Base-by-base conservation (phyloP, 345 rosid species). In the Boechera divaricarpa region DNA sequence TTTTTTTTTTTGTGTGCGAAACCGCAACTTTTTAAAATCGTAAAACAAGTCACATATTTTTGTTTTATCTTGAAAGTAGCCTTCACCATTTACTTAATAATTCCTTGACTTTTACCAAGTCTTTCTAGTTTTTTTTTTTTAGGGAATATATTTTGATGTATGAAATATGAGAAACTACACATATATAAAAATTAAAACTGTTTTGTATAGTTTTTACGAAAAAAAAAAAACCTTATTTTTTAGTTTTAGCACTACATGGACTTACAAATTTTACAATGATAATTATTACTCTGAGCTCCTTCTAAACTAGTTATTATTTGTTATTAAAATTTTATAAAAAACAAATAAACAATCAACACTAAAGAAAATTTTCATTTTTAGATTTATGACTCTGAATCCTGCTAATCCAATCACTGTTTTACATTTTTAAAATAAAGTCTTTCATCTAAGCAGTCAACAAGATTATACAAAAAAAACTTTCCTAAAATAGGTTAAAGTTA, bases 31-130 rank as follows among this genome's bases (percentile, higher is more conserved):
- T n/a, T 73, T 29, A 5, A 29, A 62, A 39, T 1, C 13, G n/a
- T 26, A 53, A 51, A n/a, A 18, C 7, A 38, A 62, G 52, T 38
- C 35, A 15, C 29, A 10, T 24, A 5, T 61, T 61, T 2, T 63
- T 41, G 31, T 12, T 48, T 49, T 52, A 28, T 8, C 13, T 41
- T 52, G n/a, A 32, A 32, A 15, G 56, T 54, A 53, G 28, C 47
- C 64, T 32, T 44, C 39, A 12, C 39, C 57, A n/a, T 35, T 48
- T 35, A 66, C n/a, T 52, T 62, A 51, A 29, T 44, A 31, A 56
- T 47, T 28, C 29, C 31, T 57, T 26, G 66, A 57, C 67, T 24
- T 21, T 67, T 26, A 48, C 77, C 6, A 7, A 7, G 21, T 63
- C 32, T 62, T 12, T 15, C 8, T 41, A n/a, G 33, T 11, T 12